Base-by-base conservation (phyloP, 139 green algal genomes). In the Picochlorum sp. region DNA sequence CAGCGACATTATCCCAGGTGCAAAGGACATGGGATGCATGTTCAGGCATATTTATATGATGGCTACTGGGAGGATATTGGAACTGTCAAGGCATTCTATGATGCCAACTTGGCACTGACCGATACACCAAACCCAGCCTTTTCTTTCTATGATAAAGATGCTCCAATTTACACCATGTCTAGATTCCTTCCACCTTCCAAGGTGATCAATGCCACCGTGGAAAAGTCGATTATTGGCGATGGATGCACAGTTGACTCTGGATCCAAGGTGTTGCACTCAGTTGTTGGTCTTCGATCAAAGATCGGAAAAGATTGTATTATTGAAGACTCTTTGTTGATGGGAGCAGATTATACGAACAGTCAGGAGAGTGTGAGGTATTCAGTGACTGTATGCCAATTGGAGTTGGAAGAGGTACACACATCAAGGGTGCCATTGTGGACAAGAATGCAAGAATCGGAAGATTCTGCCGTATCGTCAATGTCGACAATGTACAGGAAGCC, bases 321-420 rank as follows among this genome's bases (percentile, higher is more conserved):
- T 21, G 74, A 93, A 66, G 83, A 93, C 72, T 57, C 74, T 9
- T 67, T 95, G 34, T 67, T 92, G 24, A 92, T 92, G 86, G 94
- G 94, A 8, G 86, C 91, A n/a, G 94, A 99, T 81, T 98, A 92
- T 99, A 97, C 66, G 92, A 98, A 81, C 88, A 70, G 57, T 57
- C 58, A 24, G 73, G 90, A 20, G 78, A 97, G 77, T 78, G 78
- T 23, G 73, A 69, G 7, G 59, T 92, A 6, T 49, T 91, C 24
- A 80, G 70, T 0, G 89, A 91, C 37, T 88, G 84, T 57, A 79
- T 98, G 63, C 94, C 94, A 5, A 83, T 99, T 45, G 94, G 94
- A 50, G 83, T 99, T 50, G 94, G 94, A 61, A 81, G 81, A 24
- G 73, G 83, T 71, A 77, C 83, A 16, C 74, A 87, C 77, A 85